phyloP scores from a whole-genome alignment of 2,329 filamentous ascomycete genomes.

The Arthroderma sp. region DNA sequence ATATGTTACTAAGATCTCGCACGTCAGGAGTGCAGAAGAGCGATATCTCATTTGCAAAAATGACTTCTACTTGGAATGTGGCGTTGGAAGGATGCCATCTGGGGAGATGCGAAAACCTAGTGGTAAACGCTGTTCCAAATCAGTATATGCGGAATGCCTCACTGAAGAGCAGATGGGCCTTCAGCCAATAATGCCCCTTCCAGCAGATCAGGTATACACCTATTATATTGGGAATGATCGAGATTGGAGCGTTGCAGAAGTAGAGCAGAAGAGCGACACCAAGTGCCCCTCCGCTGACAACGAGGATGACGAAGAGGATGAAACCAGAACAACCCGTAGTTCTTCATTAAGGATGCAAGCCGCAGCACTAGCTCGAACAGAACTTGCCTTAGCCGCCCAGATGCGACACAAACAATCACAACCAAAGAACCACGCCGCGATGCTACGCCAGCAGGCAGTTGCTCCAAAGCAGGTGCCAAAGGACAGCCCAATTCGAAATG shows the following conservation, averaged over 20 bases:
- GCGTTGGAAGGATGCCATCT: conserved; percentile 31
- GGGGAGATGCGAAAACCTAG: conserved; percentile 29
- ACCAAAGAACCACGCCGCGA: conserved; percentile 34
- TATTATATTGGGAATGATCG: conserved; percentile 28
- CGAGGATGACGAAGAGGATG: conserved; percentile 13
- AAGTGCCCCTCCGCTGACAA: conserved; percentile 15
- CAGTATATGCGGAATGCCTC: conserved; percentile 34
- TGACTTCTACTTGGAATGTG: conserved; percentile 32
- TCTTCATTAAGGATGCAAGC: conserved; percentile 17
- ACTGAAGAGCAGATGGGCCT: conserved; percentile 33
- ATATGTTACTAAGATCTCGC: conserved; percentile 22
- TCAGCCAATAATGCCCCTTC: conserved; percentile 33
- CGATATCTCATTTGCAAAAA: conserved; percentile 28
- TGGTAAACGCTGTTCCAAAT: conserved; percentile 33
- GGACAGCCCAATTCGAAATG: conserved; percentile 8
- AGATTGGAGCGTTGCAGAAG: conserved; percentile 26
- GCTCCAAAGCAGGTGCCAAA: conserved; percentile 20
- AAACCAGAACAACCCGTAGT: conserved; percentile 17
- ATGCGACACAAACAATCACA: conserved; percentile 24
- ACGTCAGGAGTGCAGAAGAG: conserved; percentile 24
- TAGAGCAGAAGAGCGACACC: conserved; percentile 10
- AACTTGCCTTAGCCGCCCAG: conserved; percentile 28
- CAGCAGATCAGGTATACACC: conserved; percentile 33
- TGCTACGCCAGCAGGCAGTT: conserved; percentile 32
- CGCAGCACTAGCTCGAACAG: conserved; percentile 22